These are phyloP conservation scores for Quercus tomentella DNA, from an alignment of 331 rosid species.

Conservation along the genomic window DNA sequence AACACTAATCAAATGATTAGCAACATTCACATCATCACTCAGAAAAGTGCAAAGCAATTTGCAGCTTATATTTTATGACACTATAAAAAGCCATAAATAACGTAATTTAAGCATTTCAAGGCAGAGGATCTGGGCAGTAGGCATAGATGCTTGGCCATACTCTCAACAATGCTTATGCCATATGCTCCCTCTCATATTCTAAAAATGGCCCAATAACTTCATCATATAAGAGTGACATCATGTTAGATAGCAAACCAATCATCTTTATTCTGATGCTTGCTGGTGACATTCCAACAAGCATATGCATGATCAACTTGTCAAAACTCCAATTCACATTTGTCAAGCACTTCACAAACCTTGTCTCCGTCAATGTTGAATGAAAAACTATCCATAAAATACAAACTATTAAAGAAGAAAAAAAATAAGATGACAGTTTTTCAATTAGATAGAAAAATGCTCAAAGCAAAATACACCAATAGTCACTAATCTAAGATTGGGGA, in stretches of 20 bases:
- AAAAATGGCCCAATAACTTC: not conserved
- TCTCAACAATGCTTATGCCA: constrained; percentile 6
- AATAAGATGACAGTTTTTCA: not conserved
- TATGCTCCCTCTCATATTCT: not conserved
- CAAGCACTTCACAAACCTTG: not conserved
- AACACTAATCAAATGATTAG: not conserved
- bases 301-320: not conserved
- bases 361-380: not conserved
- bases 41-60: not conserved
- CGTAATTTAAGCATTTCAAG: not conserved
- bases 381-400: not conserved
- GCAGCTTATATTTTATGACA: not conserved
- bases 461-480: not conserved
- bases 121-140: not conserved
- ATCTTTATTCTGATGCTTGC: not conserved
- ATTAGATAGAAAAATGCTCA: not conserved
- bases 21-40: not conserved
- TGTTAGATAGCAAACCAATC: not conserved
- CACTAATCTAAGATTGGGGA: constrained; percentile 4
- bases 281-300: not conserved
- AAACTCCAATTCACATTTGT: not conserved
- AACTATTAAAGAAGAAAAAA: not conserved
- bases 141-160: not conserved
- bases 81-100: constrained; percentile 1
- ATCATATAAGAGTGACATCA: not conserved